These are phyloP conservation scores for Neoboletus brunneissimus DNA, from an alignment of 768 basidiomycete species.

Conservation along the genomic window DNA sequence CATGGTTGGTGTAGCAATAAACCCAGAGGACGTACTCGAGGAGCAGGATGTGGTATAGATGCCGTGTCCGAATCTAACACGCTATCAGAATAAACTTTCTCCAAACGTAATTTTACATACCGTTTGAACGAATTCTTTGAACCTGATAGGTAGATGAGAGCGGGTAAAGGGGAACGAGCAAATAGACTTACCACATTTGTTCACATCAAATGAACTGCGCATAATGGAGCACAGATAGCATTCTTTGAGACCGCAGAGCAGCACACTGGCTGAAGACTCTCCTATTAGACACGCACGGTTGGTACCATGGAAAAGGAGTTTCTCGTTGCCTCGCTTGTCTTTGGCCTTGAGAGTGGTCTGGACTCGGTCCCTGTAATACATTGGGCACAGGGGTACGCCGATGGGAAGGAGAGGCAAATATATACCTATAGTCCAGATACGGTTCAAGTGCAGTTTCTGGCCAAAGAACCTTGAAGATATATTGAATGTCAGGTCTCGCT, in stretches of 20 bases:
- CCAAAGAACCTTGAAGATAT: slow-evolving; percentile 51
- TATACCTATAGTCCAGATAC: slow-evolving; percentile 47
- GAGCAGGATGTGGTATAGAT: slow-evolving; percentile 68
- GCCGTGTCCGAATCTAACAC: slow-evolving; percentile 58
- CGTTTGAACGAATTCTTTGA: slow-evolving; percentile 55
- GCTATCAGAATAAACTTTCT: not conserved
- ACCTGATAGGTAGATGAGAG: slow-evolving; percentile 34
- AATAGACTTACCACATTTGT: slow-evolving; percentile 48
- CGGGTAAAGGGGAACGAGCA: not conserved
- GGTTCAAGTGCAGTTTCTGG: slow-evolving; percentile 42
- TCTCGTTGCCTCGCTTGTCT: slow-evolving; percentile 46
- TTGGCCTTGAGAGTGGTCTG: slow-evolving; percentile 25
- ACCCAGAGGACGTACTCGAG: slow-evolving; percentile 46
- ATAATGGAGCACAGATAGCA: slow-evolving; percentile 59
- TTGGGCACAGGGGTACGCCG: slow-evolving; percentile 10
- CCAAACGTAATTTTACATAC: slow-evolving; percentile 20
- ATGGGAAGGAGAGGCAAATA: slow-evolving; percentile 19
- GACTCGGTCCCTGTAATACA: slow-evolving; percentile 23
- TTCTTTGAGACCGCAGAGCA: slow-evolving; percentile 47
- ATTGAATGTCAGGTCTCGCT: slow-evolving; percentile 44
- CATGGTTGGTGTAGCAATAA: not conserved
- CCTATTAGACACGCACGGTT: slow-evolving; percentile 54
- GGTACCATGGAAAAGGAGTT: slow-evolving; percentile 68
- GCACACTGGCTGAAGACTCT: slow-evolving; percentile 45
- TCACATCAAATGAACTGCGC: slow-evolving; percentile 56